Base-by-base conservation (phyloP, 192 early-diverging fungal genomes). In the Mortierella alpina region DNA sequence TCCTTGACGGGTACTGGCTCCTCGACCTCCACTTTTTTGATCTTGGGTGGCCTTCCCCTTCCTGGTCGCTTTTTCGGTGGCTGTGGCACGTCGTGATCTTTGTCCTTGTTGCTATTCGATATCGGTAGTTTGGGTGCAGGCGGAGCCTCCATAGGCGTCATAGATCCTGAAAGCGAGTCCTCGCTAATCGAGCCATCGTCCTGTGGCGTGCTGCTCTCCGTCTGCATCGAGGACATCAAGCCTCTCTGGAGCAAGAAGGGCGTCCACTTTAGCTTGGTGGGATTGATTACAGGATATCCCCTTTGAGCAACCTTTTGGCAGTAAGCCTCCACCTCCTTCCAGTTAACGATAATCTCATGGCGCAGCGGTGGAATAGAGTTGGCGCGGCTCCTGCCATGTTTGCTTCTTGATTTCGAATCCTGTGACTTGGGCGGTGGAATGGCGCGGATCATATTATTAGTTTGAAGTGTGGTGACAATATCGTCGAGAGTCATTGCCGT, bases 401-500 rank as follows among this genome's bases (percentile, higher is more conserved):
- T 70, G 20, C 75, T 70, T 41, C 49, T 72, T 62, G 56, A 63
- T 75, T 78, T 80, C n/a, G 76, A 41, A 23, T 82, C 68, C 3
- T 39, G 12, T 2, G 70, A 40, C 46, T 68, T 80, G 20, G 77
- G 70, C 46, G 77, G 70, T 52, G 60, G 68, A 58, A 80, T 72
- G 52, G 77, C 59, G 40, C 54, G 62, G 47, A 89, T 58, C 85
- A 90, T 88, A 57, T 79, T 59, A 61, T 87, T 88, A 0, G 75
- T 66, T 68, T 93, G 88, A 42, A 98, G 84, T 0, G 94, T 93
- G 10, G 90, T 87, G 18, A 96, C 86, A 59, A 98, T 85, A 81
- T 98, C 97, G 67, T 96, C 92, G 14, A 87, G 66, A 0, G 91
- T 90, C 86, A 98, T 93, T 15, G 92, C 87, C 11, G 96, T 97